phyloP scores from a whole-genome alignment of 768 basidiomycete species.

The Tremella fuciformis region DNA sequence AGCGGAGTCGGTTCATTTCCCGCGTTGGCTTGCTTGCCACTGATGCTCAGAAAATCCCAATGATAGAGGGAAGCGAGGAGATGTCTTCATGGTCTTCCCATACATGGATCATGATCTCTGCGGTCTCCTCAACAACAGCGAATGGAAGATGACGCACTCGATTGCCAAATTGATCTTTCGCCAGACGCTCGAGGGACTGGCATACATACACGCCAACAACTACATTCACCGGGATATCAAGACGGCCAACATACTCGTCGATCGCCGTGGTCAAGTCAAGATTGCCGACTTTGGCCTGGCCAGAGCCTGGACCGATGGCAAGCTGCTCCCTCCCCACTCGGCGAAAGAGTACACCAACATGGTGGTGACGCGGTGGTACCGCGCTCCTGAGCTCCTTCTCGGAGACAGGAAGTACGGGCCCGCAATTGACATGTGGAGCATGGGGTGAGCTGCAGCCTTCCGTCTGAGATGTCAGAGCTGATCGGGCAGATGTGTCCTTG shows the following conservation, averaged over 20 bases:
- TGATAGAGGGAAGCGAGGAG: constrained; percentile 48
- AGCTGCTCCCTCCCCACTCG: constrained; percentile 44
- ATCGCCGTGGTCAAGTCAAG: constrained; percentile 74
- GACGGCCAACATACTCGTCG: constrained; percentile 92
- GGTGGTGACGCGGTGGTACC: constrained; percentile 98
- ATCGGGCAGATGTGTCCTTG: constrained; percentile 75
- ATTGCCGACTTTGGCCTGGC: constrained; percentile 98
- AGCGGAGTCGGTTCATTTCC: constrained; percentile 42
- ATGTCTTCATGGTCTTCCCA: constrained; percentile 97
- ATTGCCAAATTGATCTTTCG: constrained; percentile 95
- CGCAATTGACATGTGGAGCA: constrained; percentile 96
- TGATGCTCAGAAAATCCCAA: constrained; percentile 20
- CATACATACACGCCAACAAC: constrained; percentile 91
- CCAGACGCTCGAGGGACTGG: constrained; percentile 92
- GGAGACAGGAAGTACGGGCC: constrained; percentile 87
- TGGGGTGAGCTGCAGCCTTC: constrained; percentile 65
- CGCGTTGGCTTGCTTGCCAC: not conserved
- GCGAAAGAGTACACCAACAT: constrained; percentile 85
- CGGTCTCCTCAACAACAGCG: constrained; percentile 83
- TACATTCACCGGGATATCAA: constrained; percentile 99
- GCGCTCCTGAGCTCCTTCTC: constrained; percentile 89
- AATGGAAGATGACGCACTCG: constrained; percentile 71
- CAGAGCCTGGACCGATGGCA: constrained; percentile 58
- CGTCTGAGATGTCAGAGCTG: constrained; percentile 4
- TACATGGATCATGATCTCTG: constrained; percentile 99